Percentiles rank a stretch among this genome's conserved stretches.
phyloP scores from a whole-genome alignment of 768 basidiomycete genomes.

The Naganishia vishniacii region DNA sequence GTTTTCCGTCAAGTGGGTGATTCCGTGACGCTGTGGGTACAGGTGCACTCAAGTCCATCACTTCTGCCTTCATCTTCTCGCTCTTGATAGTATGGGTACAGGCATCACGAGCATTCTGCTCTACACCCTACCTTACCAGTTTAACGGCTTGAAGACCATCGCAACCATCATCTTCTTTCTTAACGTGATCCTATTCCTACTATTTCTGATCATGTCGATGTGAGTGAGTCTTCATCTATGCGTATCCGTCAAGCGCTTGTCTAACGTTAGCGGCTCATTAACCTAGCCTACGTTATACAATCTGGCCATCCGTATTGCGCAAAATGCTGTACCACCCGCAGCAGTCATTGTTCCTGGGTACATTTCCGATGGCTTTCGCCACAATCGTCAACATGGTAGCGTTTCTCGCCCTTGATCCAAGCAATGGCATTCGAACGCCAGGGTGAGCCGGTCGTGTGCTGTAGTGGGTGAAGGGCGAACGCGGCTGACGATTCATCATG shows the following conservation, averaged over 20 bases:
- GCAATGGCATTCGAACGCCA: not conserved
- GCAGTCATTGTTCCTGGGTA: conserved; percentile 43
- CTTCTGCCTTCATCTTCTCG: not conserved
- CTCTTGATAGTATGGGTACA: conserved; percentile 37
- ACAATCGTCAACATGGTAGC: conserved; percentile 47
- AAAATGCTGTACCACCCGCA: conserved; percentile 33
- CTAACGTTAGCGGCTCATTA: not conserved
- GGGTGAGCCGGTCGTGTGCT: not conserved
- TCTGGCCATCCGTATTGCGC: conserved; percentile 37
- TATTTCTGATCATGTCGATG: conserved; percentile 25
- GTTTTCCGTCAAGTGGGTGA: conserved; percentile 22
- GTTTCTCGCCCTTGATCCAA: conserved; percentile 11
- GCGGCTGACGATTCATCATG: not conserved
- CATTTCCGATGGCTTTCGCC: conserved; percentile 43
- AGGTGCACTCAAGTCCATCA: not conserved
- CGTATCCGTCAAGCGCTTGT: not conserved
- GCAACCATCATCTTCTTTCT: conserved; percentile 39
- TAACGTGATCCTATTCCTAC: conserved; percentile 39
- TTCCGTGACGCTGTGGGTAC: not conserved
- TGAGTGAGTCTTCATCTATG: not conserved
- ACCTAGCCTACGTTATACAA: conserved; percentile 36
- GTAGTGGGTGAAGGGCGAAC: too few relatives aligned
- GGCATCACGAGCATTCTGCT: conserved; percentile 45
- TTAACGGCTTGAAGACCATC: conserved; percentile 35
- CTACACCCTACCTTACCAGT: conserved; percentile 44